phyloP scores from a whole-genome alignment of 192 early-diverging fungal genomes.

The Coemansia sp. region DNA sequence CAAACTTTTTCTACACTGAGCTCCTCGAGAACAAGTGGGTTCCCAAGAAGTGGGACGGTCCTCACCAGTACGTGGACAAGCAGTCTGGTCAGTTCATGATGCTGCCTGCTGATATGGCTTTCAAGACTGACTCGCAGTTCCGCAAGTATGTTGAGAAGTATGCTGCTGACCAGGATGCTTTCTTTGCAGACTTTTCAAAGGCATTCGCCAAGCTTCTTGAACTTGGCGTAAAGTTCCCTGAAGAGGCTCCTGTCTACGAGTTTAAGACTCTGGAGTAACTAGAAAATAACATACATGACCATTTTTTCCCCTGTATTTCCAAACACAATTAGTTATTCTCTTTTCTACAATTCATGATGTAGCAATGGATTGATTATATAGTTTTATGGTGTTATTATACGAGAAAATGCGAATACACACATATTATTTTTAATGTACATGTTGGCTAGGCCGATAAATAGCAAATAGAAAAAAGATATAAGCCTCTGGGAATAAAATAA shows the following conservation, averaged over 20 bases:
- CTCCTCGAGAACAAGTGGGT: conserved; percentile 78
- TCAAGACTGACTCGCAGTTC: conserved; percentile 64
- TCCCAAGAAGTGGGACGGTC: conserved; percentile 75
- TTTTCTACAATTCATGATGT: no score
- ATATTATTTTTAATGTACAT: no score
- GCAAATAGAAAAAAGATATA: background rate
- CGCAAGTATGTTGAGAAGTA: conserved; percentile 78
- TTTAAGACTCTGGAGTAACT: conserved; percentile 57
- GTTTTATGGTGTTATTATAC: no score
- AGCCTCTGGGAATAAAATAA: background rate
- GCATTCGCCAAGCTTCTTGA: conserved; percentile 85
- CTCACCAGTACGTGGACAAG: conserved; percentile 87
- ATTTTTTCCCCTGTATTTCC: background rate
- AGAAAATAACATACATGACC: background rate
- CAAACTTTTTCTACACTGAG: conserved; percentile 84
- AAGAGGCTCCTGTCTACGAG: conserved; percentile 61
- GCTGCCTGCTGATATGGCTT: conserved; percentile 69
- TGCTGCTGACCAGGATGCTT: conserved; percentile 78
- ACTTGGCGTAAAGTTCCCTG: conserved; percentile 73
- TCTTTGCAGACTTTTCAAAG: conserved; percentile 87
- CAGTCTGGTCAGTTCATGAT: conserved; percentile 60
- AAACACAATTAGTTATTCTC: no score
- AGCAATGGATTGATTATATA: no score
- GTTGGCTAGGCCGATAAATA: no score
- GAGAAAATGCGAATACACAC: no score